Conservation (phyloP, 179 eudicot genomes). For the Sideroxylon spinosum region DNA sequence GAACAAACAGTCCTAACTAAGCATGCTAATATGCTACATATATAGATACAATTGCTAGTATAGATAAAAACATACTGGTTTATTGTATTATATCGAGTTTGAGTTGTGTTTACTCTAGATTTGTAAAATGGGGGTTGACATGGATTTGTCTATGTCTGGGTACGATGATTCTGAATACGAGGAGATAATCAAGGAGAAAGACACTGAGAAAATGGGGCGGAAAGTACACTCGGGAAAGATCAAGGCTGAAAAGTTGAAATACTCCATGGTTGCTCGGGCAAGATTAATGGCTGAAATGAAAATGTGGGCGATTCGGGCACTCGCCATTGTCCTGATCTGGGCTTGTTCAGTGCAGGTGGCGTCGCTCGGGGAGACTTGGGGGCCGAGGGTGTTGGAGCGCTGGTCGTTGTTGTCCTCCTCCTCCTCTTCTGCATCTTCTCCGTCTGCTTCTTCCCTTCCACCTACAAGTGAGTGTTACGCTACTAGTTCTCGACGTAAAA, state of each 20-base stretch:
- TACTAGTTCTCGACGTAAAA: no score
- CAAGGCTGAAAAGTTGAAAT: not conserved
- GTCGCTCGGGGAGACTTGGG: not conserved
- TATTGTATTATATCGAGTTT: no score
- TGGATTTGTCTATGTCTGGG: not conserved
- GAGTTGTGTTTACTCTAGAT: no score
- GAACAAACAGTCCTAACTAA: no score
- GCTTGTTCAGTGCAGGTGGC: conserved; percentile 3
- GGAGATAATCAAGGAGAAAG: not conserved
- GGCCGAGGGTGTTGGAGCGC: not conserved
- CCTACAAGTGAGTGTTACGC: not conserved
- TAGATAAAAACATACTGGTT: no score
- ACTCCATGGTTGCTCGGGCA: not conserved
- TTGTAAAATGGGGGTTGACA: no score
- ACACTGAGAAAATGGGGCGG: not conserved
- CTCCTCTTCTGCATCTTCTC: no score
- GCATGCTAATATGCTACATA: no score
- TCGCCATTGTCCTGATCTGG: not conserved
- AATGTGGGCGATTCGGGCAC: not conserved
- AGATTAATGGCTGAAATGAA: not conserved
- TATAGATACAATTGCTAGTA: no score
- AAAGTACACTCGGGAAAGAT: conserved; percentile 2
- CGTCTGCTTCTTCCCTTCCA: not conserved
- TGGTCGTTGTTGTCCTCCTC: not conserved
- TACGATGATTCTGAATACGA: not conserved